Evolutionary conservation across 148 eudicot species (phyloP), one percentile per base, ranked within the genome.

Genomic region (Diospyros kaki): DNA sequence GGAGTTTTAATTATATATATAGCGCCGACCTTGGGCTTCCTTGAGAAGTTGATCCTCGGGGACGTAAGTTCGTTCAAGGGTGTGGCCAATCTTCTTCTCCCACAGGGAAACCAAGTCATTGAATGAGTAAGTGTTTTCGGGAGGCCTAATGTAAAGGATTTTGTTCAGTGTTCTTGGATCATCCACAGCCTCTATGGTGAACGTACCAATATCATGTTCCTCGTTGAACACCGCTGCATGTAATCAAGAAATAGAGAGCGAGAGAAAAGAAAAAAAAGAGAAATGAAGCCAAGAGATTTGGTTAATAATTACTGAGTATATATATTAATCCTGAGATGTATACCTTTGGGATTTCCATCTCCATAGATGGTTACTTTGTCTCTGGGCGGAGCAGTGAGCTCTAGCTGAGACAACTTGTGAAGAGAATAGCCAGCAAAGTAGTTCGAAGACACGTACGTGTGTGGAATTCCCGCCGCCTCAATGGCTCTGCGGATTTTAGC

Each of bases 151-250:
- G 62, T 70, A 70, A 14, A 70, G 43, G 73, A 70, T 70, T 43
- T 70, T 70, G 73, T 70, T 70, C 73, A 70, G 14, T 5, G 73
- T 54, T 70, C 73, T 70, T 15, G 73, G 62, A 28, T 70, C 73
- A 55, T 70, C 73, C 73, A 70, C 73, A 5, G 73, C 17, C 54
- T 54, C 53, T 60, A 70, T 70, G 61, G 73, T 70, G 43, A 39
- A 70, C 10, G 73, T 55, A 38, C 48, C 73, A 70, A 70, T 41
- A 28, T 70, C 73, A 2, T 70, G 15, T 55, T 70, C 73, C 46
- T 54, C 12, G 28, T 70, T 70, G 58, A 53, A 70, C 2, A 70
- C 6, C 2, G 61, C 73, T 70, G 42, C 18, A 28, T 28, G 28
- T 0, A 28, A 28, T 28, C 28, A 28, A 28, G 28, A 28, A 15